Conservation (phyloP, 768 basidiomycete genomes). For the Xerocomellus amylosporus region DNA sequence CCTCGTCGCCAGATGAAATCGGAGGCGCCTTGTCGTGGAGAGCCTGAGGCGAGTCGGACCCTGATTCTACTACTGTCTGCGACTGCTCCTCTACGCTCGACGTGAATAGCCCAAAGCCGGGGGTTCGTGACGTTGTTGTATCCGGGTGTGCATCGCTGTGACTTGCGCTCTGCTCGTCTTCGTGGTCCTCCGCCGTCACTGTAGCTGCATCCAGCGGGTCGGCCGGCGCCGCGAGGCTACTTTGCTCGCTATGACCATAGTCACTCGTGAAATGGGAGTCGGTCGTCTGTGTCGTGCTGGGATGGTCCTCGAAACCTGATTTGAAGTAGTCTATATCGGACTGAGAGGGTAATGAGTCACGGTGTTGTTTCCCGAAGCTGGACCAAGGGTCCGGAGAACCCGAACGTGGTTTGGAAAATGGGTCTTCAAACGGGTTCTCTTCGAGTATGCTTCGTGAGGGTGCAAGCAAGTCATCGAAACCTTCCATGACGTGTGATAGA, state of each 20-base stretch:
- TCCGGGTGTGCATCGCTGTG: conserved; percentile 13
- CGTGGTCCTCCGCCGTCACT: conserved; percentile 30
- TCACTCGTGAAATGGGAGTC: conserved; percentile 38
- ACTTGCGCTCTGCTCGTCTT: conserved; percentile 26
- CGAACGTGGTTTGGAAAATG: conserved; percentile 61
- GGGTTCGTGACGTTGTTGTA: conserved; percentile 26
- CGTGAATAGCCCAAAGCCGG: conserved; percentile 50
- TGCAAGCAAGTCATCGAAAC: conserved; percentile 73
- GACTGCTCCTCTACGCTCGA: conserved; percentile 25
- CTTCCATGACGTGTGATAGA: conserved; percentile 49
- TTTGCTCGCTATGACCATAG: conserved; percentile 33
- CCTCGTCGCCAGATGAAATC: conserved; percentile 34
- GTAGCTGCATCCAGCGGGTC: conserved; percentile 44
- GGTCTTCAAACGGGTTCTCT: conserved; percentile 74
- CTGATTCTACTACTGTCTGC: conserved; percentile 10
- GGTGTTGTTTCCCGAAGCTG: conserved; percentile 43
- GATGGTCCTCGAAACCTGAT: conserved; percentile 28
- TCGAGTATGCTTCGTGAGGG: conserved; percentile 62
- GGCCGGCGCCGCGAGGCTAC: conserved; percentile 16
- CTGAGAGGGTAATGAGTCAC: conserved; percentile 11
- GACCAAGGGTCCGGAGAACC: conserved; percentile 77
- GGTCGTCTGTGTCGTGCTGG: conserved; percentile 21
- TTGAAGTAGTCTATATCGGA: conserved; percentile 29
- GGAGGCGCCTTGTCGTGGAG: conserved; percentile 31
- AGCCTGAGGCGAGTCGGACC: conserved; percentile 16